Evolutionary conservation across 805 yeast species (phyloP).

Genomic region (Lachancea dasiensis): DNA sequence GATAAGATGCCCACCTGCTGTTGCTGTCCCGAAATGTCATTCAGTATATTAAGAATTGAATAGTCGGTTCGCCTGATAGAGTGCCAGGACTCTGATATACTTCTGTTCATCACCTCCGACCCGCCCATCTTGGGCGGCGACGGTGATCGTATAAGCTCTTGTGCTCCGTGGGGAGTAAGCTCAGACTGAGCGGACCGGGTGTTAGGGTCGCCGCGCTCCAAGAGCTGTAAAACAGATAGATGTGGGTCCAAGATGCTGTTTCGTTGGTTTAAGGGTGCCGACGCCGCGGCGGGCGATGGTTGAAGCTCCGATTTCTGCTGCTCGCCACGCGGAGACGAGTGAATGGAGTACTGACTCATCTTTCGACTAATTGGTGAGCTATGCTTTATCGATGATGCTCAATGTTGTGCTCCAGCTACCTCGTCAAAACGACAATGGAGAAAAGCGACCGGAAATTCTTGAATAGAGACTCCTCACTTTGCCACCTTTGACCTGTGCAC

Average conservation of each 20-base stretch:
- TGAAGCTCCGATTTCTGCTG: neutral
- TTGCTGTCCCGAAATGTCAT: slow-evolving; percentile 4
- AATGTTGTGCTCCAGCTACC: no score
- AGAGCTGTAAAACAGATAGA: slow-evolving; percentile 24
- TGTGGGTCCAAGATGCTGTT: slow-evolving; percentile 29
- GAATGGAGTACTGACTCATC: slow-evolving; percentile 1
- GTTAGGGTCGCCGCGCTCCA: slow-evolving; percentile 12
- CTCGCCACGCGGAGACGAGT: neutral
- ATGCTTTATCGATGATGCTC: neutral
- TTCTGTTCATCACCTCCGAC: slow-evolving; percentile 8
- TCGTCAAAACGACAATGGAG: no score
- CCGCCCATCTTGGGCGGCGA: neutral
- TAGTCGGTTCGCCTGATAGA: slow-evolving; percentile 19
- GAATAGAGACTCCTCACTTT: no score
- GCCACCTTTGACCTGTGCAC: no score
- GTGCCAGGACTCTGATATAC: slow-evolving; percentile 30
- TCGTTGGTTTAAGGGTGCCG: slow-evolving; percentile 37
- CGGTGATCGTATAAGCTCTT: slow-evolving; percentile 1
- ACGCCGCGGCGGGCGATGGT: neutral
- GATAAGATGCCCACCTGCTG: slow-evolving; percentile 19
- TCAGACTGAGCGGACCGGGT: slow-evolving; percentile 1
- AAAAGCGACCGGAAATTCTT: no score
- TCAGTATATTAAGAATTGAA: slow-evolving; percentile 18
- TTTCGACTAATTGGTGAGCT: neutral
- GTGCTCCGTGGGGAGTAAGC: neutral